Evolutionary conservation across 148 eudicot genomes (phyloP).

Genomic region (Fagopyrum esculentum): DNA sequence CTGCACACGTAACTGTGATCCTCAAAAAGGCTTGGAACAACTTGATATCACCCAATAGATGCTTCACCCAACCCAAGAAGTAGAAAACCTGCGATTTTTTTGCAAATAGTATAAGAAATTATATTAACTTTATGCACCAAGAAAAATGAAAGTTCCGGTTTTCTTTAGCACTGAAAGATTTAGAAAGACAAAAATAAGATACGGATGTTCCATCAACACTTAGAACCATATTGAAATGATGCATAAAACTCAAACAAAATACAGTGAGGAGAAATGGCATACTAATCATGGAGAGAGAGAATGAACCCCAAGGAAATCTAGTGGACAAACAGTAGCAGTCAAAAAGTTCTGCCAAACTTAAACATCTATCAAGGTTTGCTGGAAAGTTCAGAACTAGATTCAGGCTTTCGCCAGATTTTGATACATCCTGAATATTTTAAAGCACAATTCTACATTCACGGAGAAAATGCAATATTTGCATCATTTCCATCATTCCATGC

Average conservation of each 20-base stretch:
- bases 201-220: background rate
- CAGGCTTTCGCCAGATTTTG: background rate
- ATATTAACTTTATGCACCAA: background rate
- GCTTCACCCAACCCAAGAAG: constrained; percentile 94
- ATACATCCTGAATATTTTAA: background rate
- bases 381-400: background rate
- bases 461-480: background rate
- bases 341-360: background rate
- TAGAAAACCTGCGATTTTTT: constrained; percentile 61
- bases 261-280: no score
- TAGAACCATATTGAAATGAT: background rate
- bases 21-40: constrained; percentile 78
- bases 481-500: background rate
- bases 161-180: background rate
- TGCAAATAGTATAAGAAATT: background rate
- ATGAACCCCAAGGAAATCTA: background rate
- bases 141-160: background rate
- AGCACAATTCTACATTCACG: background rate
- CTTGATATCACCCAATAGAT: constrained; percentile 64
- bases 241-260: no score
- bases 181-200: background rate
- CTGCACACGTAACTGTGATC: constrained; percentile 74
- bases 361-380: background rate
- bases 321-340: background rate
- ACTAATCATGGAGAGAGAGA: background rate